These are phyloP conservation scores for Cyberlindnera mississippiensis DNA, from an alignment of 805 yeast genomes.

Conservation along the genomic window DNA sequence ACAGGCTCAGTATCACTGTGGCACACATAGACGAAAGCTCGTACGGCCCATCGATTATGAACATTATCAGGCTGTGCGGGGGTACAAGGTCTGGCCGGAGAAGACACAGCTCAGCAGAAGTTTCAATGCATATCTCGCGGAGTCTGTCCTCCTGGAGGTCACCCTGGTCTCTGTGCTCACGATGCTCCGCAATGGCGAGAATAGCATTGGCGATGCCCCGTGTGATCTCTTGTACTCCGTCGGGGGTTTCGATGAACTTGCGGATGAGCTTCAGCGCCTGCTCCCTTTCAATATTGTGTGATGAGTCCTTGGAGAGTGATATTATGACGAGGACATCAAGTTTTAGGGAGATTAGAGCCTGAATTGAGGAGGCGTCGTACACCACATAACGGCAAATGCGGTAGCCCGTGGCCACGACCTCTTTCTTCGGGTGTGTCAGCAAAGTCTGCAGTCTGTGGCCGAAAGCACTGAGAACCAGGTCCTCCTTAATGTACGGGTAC, in stretches of 20 bases:
- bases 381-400: slow-evolving; percentile 66
- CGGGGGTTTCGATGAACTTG: slow-evolving; percentile 49
- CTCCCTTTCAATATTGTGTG: slow-evolving; percentile 59
- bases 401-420: slow-evolving; percentile 72
- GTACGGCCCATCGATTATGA: slow-evolving; percentile 51
- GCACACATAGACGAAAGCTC: slow-evolving; percentile 40
- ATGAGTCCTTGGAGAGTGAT: slow-evolving; percentile 56
- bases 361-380: slow-evolving; percentile 49
- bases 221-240: slow-evolving; percentile 50
- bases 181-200: slow-evolving; percentile 55
- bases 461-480: slow-evolving; percentile 56
- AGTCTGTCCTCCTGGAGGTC: slow-evolving; percentile 52
- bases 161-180: slow-evolving; percentile 31
- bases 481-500: slow-evolving; percentile 59
- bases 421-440: slow-evolving; percentile 51
- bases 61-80: slow-evolving; percentile 40
- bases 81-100: slow-evolving; percentile 40
- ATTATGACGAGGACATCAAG: slow-evolving; percentile 61
- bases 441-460: slow-evolving; percentile 56
- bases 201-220: slow-evolving; percentile 66
- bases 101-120: slow-evolving; percentile 47
- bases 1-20: slow-evolving; percentile 47
- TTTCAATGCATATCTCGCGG: slow-evolving; percentile 47
- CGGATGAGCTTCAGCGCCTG: slow-evolving; percentile 75
- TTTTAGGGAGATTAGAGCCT: slow-evolving; percentile 48